Evolutionary conservation across 1,284 basidiomycete genomes (phyloP).

Genomic region (Ceratobasidium papillatum): DNA sequence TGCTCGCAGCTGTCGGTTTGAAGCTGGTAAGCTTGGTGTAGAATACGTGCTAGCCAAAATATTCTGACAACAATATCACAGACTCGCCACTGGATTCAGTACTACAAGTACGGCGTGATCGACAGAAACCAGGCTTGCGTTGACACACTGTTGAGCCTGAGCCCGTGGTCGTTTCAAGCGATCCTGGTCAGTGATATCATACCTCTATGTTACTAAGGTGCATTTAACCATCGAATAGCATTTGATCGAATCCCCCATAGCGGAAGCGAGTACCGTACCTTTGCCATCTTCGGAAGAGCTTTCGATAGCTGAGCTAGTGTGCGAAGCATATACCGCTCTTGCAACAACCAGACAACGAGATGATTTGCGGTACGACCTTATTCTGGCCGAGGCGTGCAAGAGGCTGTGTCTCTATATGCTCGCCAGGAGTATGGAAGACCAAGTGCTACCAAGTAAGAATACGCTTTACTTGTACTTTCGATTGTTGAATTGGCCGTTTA

Average conservation of each 20-base stretch:
- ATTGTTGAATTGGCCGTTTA: not conserved
- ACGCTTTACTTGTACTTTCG: not conserved
- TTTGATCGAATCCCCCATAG: not conserved
- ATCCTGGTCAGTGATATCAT: conserved; percentile 11
- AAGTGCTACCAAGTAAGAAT: not conserved
- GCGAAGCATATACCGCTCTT: conserved; percentile 21
- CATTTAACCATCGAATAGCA: conserved; percentile 11
- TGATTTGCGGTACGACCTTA: not conserved
- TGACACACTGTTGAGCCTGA: not conserved
- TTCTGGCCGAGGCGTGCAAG: conserved; percentile 21
- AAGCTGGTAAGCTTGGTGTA: conserved; percentile 13
- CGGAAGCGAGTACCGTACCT: not conserved
- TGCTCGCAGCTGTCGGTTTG: conserved; percentile 9
- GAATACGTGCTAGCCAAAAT: not conserved
- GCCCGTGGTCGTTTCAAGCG: conserved; percentile 26
- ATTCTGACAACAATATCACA: not conserved
- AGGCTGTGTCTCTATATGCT: conserved; percentile 13
- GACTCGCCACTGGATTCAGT: conserved; percentile 22
- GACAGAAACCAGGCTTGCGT: not conserved
- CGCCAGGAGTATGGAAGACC: not conserved
- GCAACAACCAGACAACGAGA: not conserved
- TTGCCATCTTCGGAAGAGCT: not conserved
- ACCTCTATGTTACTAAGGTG: not conserved
- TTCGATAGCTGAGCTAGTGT: conserved; percentile 1
- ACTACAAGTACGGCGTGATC: not conserved